Evolutionary conservation across 2,329 filamentous ascomycete species (phyloP), one percentile per base, ranked within the genome.

Genomic region (Fusarium decemcellulare): DNA sequence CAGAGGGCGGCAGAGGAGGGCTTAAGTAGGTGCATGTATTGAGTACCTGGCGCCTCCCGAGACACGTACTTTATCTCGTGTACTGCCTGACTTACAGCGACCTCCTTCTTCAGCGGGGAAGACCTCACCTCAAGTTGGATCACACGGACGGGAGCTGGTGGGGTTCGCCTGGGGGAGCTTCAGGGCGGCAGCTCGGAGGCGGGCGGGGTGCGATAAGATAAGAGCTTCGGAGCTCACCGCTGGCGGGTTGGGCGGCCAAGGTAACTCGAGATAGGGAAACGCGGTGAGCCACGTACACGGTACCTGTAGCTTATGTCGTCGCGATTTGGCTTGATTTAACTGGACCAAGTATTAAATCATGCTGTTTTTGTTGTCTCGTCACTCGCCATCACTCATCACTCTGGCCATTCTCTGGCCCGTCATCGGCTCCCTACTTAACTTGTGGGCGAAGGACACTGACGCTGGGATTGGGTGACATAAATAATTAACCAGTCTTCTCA

Each of bases 201-300:
- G 59, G 65, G 71, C 64, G 63, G 65, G 48, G 67, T 59, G 51
- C 65, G 74, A 76, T 76, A 75, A 76, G 74, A 76, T 76, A 76
- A 76, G 72, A 67, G 66, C 61, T 68, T 63, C 73, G 73, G 73
- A 75, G 72, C 73, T 75, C 70, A 56, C 73, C 73, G 73, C 60
- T 65, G 39, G 32, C 9, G 32, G 12, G 32, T 34, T 34, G 32
- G 32, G 32, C 12, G 12, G 12, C 32, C 12, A 12, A 9, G 7
- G 37, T 11, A 14, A 39, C 37, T 14, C 11, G 37, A 39, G 12
- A 14, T 11, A 39, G 40, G 48, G 63, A 67, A 67, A 67, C 64
- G 64, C 64, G 64, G 64, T 68, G 65, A 68, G 65, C 14, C 18
- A 39, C 9, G 32, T 39, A 52, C 18, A 40, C 7, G 23, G 50